Evolutionary conservation across 164 flowering plant species (phyloP), one percentile per base, ranked within the genome.

Genomic region (Berberis vulgaris): DNA sequence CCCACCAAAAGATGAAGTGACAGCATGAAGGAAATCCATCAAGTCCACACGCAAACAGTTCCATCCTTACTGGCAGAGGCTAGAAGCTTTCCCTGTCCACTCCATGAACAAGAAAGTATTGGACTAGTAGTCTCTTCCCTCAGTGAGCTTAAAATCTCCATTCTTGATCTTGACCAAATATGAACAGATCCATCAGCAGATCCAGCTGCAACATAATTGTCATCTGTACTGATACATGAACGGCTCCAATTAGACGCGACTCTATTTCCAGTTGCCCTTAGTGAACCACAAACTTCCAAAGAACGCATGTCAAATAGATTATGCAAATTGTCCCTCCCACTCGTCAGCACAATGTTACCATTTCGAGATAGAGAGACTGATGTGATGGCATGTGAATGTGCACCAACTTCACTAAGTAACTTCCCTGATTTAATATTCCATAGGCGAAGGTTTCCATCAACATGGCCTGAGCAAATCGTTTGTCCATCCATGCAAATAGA

Each of bases 171-270:
- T 2, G 99, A 89, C 99, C 99, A 94, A 10, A 94, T 64, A 60
- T 74, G 66, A 8, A 94, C 84, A 54, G 91, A 83, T 13, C 99
- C 97, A 76, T 91, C 96, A 54, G 80, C 80, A 12, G 93, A 89
- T 7, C 99, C 97, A 47, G 97, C 88, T 54, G 91, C 93, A 26
- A 94, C 88, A 66, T 86, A 82, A 66, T 77, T 81, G 69, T 91
- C 94, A 78, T 95, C 97, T 9, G 94, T 77, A 73, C 97, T 91
- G 57, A 94, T 78, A 67, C 97, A 94, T 1, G 99, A 91, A 26
- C 99, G 67, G 73, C 96, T 94, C 97, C 99, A 94, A 56, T 91
- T 94, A 44, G 97, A 81, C 26, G 96, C 90, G 61, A 89, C 78
- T 74, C 83, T 80, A 73, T 83, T 85, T 41, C 88, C 96, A 50